Evolutionary conservation across 2,329 filamentous ascomycete genomes (phyloP).

Genomic region (Cordyceps militaris): DNA sequence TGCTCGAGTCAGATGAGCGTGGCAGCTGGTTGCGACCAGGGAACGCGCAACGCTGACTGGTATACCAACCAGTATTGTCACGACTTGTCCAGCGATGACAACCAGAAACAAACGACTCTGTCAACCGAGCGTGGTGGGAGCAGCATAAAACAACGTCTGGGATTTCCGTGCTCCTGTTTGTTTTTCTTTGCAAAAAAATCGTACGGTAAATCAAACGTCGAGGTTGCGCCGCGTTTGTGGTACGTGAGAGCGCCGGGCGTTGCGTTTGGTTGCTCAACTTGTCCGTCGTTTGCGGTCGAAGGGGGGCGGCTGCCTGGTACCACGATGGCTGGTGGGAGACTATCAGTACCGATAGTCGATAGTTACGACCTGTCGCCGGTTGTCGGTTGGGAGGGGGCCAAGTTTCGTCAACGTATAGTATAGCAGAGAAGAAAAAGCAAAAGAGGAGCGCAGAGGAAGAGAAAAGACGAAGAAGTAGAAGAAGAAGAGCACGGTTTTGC

Average conservation of each 20-base stretch:
- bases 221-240: constrained; percentile 3
- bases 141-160: background rate
- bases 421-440: background rate
- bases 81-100: background rate
- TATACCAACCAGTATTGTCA: background rate
- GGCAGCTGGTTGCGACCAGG: background rate
- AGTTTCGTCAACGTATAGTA: background rate
- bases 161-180: background rate
- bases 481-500: background rate
- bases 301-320: too few relatives aligned
- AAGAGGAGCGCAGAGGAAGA: background rate
- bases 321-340: too few relatives aligned
- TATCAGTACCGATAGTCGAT: too few relatives aligned
- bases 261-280: background rate
- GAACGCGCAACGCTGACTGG: background rate
- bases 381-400: too few relatives aligned
- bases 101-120: background rate
- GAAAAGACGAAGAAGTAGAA: background rate
- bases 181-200: background rate
- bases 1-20: constrained; percentile 2
- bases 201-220: background rate
- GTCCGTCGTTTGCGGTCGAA: background rate
- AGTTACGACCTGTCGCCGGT: too few relatives aligned
- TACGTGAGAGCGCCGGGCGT: background rate
- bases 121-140: background rate